phyloP scores from a whole-genome alignment of 2,329 filamentous ascomycete species.

The Ceratocystis variospora region DNA sequence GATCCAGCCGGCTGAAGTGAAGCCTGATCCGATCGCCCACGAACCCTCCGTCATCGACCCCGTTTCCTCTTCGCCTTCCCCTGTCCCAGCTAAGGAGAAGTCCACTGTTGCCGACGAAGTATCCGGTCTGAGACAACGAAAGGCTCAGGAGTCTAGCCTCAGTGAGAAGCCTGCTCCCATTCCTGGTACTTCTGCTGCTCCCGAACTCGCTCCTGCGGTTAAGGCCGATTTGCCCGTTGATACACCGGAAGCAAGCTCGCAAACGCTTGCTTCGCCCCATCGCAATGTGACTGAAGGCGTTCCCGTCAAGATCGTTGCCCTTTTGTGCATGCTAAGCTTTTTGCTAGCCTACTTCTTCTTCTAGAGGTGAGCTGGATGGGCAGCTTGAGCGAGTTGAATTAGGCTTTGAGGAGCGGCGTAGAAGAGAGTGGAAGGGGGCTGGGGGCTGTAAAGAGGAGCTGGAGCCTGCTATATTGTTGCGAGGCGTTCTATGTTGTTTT shows the following conservation, averaged over 20 bases:
- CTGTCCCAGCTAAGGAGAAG: conserved; percentile 1
- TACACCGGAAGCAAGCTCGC: background rate
- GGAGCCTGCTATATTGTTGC: background rate
- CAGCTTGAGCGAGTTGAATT: background rate
- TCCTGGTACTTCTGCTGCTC: background rate
- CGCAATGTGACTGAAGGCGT: conserved; percentile 49
- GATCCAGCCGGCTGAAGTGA: conserved; percentile 20
- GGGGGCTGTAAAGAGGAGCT: background rate
- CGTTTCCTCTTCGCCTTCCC: conserved; percentile 20
- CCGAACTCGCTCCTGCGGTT: background rate
- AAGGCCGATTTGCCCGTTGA: background rate
- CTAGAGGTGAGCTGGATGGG: conserved; percentile 32
- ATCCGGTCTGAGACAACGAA: conserved; percentile 15
- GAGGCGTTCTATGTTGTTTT: conserved; percentile 2
- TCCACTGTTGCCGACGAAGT: conserved; percentile 6
- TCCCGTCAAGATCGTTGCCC: conserved; percentile 69
- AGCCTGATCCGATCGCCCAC: conserved; percentile 7
- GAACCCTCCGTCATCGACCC: conserved; percentile 36
- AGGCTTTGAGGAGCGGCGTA: background rate
- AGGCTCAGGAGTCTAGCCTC: background rate
- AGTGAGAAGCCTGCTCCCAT: conserved; percentile 10
- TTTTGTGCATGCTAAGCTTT: conserved; percentile 79
- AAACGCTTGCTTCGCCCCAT: conserved; percentile 12
- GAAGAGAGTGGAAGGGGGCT: background rate
- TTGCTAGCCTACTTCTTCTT: conserved; percentile 94